Percentiles rank a stretch among this genome's conserved stretches.
Conservation (phyloP, 768 basidiomycete genomes). For the Symmetrospora coprosmae region DNA sequence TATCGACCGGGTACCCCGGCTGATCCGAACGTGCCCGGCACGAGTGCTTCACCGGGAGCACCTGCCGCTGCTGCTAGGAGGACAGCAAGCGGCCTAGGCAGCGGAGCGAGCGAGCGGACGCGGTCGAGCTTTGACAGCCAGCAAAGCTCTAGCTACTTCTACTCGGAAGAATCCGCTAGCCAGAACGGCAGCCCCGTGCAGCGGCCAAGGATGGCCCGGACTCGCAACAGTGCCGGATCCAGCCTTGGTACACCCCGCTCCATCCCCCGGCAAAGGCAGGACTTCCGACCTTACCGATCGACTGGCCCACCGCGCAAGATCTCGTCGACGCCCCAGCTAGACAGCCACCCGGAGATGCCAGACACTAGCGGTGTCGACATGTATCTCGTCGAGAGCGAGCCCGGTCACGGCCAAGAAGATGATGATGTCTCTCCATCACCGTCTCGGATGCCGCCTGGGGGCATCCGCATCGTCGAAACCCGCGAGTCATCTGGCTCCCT, state of each 20-base stretch:
- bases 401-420: no score
- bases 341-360: neutral
- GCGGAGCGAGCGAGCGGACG: neutral
- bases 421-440: neutral
- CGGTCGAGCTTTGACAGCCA: slow-evolving; percentile 28
- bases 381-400: no score
- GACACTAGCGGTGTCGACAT: no score
- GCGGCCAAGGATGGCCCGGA: neutral
- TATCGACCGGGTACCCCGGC: slow-evolving; percentile 2
- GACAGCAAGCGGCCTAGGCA: no score
- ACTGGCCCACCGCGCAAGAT: neutral
- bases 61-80: no score
- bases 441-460: slow-evolving; percentile 1
- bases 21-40: slow-evolving; percentile 9
- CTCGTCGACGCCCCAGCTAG: neutral
- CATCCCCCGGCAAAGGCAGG: slow-evolving; percentile 25
- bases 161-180: slow-evolving; percentile 26
- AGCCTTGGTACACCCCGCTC: slow-evolving; percentile 8
- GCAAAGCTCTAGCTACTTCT: slow-evolving; percentile 28
- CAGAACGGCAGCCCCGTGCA: neutral
- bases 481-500: neutral
- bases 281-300: slow-evolving; percentile 27
- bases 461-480: slow-evolving; percentile 11
- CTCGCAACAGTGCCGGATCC: neutral
- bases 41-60: no score